Evolutionary conservation across 2,329 filamentous ascomycete species (phyloP).

Genomic region (Microcyclosporella mali): DNA sequence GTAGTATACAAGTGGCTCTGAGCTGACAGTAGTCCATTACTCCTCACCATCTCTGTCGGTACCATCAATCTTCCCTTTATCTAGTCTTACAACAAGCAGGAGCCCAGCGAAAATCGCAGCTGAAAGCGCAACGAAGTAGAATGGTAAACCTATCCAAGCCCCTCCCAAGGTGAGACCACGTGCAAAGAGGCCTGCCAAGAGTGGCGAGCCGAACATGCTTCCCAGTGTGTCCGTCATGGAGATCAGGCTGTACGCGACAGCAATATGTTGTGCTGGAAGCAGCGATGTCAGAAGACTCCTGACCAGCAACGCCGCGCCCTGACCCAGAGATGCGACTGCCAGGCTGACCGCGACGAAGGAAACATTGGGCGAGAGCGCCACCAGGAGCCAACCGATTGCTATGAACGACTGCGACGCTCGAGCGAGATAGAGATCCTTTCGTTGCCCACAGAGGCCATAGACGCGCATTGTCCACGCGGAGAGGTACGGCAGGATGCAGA

Average conservation of each 20-base stretch:
- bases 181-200: constrained; percentile 44
- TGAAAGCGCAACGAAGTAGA: constrained; percentile 37
- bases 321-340: constrained; percentile 42
- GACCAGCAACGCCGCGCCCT: constrained; percentile 40
- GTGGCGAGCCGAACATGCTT: constrained; percentile 42
- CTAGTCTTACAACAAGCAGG: constrained; percentile 16
- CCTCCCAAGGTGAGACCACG: constrained; percentile 44
- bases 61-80: constrained; percentile 29
- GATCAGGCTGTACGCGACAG: constrained; percentile 49
- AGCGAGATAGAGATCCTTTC: constrained; percentile 30
- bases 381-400: constrained; percentile 24
- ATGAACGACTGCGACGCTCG: constrained; percentile 25
- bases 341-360: constrained; percentile 34
- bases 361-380: constrained; percentile 28
- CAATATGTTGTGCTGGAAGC: constrained; percentile 50
- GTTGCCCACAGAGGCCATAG: constrained; percentile 19
- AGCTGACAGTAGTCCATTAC: not conserved
- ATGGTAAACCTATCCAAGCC: constrained; percentile 46
- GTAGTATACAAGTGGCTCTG: too few relatives aligned
- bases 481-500: constrained; percentile 28
- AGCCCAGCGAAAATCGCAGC: constrained; percentile 18
- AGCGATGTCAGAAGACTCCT: constrained; percentile 49
- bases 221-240: constrained; percentile 47
- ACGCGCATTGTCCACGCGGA: constrained; percentile 17
- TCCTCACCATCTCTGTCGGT: constrained; percentile 1